phyloP scores from a whole-genome alignment of 2,329 filamentous ascomycete genomes.

The Scedosporium apiospermum region DNA sequence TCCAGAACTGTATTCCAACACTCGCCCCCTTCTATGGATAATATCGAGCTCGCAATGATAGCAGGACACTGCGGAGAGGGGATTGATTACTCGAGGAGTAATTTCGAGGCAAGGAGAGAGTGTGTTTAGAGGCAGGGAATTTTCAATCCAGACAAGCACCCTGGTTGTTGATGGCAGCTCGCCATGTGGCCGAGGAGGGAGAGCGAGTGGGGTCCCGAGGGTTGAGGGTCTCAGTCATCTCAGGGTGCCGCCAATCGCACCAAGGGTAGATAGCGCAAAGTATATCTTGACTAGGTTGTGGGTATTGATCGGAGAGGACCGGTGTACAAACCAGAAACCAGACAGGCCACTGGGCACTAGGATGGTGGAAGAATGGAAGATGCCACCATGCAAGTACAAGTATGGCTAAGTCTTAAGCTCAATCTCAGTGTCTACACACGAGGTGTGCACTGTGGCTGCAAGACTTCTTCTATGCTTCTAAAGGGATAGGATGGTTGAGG shows the following conservation, averaged over 20 bases:
- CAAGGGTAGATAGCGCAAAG: background rate
- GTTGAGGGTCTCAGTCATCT: background rate
- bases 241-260: background rate
- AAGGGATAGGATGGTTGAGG: background rate
- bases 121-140: background rate
- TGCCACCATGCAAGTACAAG: background rate
- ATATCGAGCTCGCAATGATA: background rate
- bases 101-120: background rate
- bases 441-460: background rate
- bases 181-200: conserved; percentile 6
- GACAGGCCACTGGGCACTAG: background rate
- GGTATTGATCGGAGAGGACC: background rate
- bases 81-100: background rate
- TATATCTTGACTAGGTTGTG: background rate
- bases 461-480: background rate
- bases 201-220: conserved; percentile 7
- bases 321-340: background rate
- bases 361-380: background rate
- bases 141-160: conserved; percentile 4
- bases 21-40: background rate
- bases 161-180: conserved; percentile 1
- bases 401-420: background rate
- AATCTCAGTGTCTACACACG: background rate
- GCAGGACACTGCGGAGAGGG: background rate
- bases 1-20: background rate